Percentiles rank a stretch among this genome's conserved stretches.
Evolutionary conservation across 2,329 filamentous ascomycete species (phyloP).

Genomic region (Stemphylium vesicarium): DNA sequence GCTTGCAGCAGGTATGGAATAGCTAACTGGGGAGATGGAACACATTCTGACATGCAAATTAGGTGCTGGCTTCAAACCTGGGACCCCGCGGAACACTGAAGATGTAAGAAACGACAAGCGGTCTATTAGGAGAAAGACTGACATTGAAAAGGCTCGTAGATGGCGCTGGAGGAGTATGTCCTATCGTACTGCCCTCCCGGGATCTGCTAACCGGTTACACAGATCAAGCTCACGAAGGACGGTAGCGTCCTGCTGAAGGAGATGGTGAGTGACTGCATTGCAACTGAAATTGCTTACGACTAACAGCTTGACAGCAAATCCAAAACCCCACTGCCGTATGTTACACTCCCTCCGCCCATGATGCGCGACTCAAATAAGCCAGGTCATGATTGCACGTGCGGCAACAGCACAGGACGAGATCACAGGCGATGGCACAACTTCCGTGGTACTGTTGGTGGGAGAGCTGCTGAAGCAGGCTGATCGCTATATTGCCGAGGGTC

Average conservation of each 20-base stretch:
- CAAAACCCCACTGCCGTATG: slow-evolving; percentile 94
- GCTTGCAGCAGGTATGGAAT: slow-evolving; percentile 58
- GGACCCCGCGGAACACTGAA: slow-evolving; percentile 94
- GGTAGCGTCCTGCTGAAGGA: slow-evolving; percentile 82
- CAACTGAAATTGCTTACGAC: background rate
- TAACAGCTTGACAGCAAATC: slow-evolving; percentile 69
- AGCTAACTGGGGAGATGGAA: background rate
- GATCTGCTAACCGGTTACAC: slow-evolving; percentile 29
- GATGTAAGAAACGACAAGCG: slow-evolving; percentile 72
- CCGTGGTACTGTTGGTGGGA: slow-evolving; percentile 91
- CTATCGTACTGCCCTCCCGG: background rate
- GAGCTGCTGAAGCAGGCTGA: slow-evolving; percentile 98
- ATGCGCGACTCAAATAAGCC: slow-evolving; percentile 15
- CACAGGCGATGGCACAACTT: slow-evolving; percentile 96
- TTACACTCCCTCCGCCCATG: slow-evolving; percentile 1
- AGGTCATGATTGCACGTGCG: slow-evolving; percentile 75
- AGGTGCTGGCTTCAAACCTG: slow-evolving; percentile 96
- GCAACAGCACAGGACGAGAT: slow-evolving; percentile 99
- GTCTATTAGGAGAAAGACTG: slow-evolving; percentile 50
- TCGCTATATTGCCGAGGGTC: slow-evolving; percentile 92
- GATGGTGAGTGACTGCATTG: slow-evolving; percentile 57
- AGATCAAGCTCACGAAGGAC: slow-evolving; percentile 99
- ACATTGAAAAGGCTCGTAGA: slow-evolving; percentile 62
- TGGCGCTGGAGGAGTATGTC: slow-evolving; percentile 63
- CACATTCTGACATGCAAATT: slow-evolving; percentile 46